A percentile compares a stretch with the other conserved stretches of the same genome.
Evolutionary conservation across 2,329 filamentous ascomycete species (phyloP).

Genomic region (Immersiporthe knoxdaviesiana): DNA sequence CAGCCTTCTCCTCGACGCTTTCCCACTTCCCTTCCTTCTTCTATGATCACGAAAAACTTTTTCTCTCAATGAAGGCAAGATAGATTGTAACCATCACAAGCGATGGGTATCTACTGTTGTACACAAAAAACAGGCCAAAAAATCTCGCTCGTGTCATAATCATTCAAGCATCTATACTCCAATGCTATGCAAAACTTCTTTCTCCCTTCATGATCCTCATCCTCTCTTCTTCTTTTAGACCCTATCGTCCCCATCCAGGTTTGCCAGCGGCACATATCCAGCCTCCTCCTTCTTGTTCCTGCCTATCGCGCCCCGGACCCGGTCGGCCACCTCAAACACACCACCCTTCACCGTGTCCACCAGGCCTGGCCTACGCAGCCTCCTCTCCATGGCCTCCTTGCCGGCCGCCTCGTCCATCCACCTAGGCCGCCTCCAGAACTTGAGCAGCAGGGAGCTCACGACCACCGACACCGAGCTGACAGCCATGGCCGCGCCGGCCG

Average conservation of each 20-base stretch:
- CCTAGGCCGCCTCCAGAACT: slow-evolving; percentile 79
- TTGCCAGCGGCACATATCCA: slow-evolving; percentile 63
- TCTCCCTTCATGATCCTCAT: not conserved
- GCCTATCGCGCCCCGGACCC: slow-evolving; percentile 38
- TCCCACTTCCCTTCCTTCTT: too few relatives aligned
- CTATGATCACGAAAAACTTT: too few relatives aligned
- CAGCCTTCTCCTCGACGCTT: not conserved
- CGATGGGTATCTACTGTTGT: too few relatives aligned
- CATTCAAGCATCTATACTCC: slow-evolving; percentile 7
- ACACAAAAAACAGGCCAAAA: not conserved
- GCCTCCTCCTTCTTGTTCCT: slow-evolving; percentile 48
- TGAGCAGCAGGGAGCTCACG: slow-evolving; percentile 78
- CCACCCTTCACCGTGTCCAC: slow-evolving; percentile 47
- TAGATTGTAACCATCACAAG: too few relatives aligned
- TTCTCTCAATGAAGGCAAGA: too few relatives aligned
- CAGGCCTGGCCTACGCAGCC: slow-evolving; percentile 46
- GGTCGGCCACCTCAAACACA: slow-evolving; percentile 45
- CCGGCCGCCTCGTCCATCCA: slow-evolving; percentile 81
- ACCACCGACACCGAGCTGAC: slow-evolving; percentile 89
- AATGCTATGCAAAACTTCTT: slow-evolving; percentile 4
- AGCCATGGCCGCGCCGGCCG: slow-evolving; percentile 93
- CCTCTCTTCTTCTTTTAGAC: not conserved
- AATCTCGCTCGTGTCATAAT: not conserved
- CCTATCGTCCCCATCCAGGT: slow-evolving; percentile 46
- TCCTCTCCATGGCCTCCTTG: slow-evolving; percentile 53